These are phyloP conservation scores for Mycena vulgaris DNA, from an alignment of 768 basidiomycete species.

Conservation along the genomic window DNA sequence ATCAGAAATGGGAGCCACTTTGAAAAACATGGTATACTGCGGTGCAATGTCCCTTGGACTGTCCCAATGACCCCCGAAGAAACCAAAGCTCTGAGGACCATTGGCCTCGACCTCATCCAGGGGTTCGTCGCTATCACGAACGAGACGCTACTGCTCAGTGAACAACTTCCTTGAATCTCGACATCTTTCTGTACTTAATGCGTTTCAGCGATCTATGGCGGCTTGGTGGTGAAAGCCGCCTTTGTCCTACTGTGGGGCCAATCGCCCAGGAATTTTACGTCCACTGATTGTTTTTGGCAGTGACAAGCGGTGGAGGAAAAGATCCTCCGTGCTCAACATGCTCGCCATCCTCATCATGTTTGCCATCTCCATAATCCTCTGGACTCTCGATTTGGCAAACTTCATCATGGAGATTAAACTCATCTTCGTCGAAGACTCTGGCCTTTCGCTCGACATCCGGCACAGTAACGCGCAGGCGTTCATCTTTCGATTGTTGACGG, in stretches of 20 bases:
- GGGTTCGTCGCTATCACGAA: conserved; percentile 20
- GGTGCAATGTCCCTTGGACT: too few relatives aligned
- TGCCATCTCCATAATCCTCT: conserved; percentile 29
- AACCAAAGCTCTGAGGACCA: conserved; percentile 7
- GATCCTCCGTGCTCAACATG: not conserved
- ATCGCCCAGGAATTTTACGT: not conserved
- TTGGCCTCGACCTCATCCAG: conserved; percentile 12
- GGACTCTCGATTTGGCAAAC: conserved; percentile 40
- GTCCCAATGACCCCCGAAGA: conserved; percentile 30
- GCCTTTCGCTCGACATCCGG: conserved; percentile 1
- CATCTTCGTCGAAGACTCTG: conserved; percentile 17
- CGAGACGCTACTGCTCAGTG: conserved; percentile 28
- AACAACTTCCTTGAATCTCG: not conserved
- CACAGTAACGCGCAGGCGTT: conserved; percentile 4
- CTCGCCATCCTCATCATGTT: conserved; percentile 31
- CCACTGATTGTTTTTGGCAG: not conserved
- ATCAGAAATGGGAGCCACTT: too few relatives aligned
- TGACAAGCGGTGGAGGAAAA: not conserved
- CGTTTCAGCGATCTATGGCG: conserved; percentile 14
- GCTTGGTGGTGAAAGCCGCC: conserved; percentile 10
- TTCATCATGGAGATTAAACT: conserved; percentile 35
- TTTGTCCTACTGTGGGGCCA: conserved; percentile 4
- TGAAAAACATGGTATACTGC: too few relatives aligned
- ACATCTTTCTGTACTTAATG: not conserved
- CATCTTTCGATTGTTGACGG: conserved; percentile 25